These are phyloP conservation scores for Apiospora kogelbergensis DNA, from an alignment of 2,329 filamentous ascomycete species.

Conservation along the genomic window DNA sequence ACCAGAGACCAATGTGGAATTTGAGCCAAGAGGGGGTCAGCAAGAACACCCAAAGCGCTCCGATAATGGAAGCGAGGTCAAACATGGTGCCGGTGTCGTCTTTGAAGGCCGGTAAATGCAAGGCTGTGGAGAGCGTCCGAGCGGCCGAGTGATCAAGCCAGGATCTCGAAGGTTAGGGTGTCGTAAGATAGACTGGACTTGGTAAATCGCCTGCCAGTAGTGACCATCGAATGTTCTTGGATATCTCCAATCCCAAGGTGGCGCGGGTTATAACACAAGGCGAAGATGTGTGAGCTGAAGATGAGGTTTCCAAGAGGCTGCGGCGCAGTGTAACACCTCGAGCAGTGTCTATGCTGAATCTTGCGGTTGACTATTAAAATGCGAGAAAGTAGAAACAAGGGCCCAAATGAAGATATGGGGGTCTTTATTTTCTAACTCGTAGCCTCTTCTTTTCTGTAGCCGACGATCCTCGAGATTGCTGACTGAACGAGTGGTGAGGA, in stretches of 20 bases:
- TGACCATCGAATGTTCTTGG: neutral
- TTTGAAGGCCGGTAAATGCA: neutral
- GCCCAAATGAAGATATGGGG: slow-evolving; percentile 1
- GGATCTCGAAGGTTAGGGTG: neutral
- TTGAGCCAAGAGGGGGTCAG: slow-evolving; percentile 7
- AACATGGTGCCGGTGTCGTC: neutral
- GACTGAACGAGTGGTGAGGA: slow-evolving; percentile 6
- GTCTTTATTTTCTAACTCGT: neutral
- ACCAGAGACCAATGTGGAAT: slow-evolving; percentile 9
- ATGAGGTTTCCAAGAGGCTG: neutral
- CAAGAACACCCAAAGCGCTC: neutral
- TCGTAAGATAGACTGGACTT: neutral
- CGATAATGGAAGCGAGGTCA: neutral
- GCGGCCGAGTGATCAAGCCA: neutral
- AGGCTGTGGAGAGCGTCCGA: neutral
- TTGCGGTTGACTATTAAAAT: slow-evolving; percentile 7
- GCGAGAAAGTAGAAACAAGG: slow-evolving; percentile 5
- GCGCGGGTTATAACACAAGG: neutral
- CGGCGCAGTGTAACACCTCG: neutral
- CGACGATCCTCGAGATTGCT: neutral
- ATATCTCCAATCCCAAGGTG: neutral
- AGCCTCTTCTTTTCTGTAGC: neutral
- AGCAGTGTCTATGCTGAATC: slow-evolving; percentile 3
- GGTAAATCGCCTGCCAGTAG: neutral
- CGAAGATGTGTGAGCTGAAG: neutral